Evolutionary conservation across 2,329 filamentous ascomycete genomes (phyloP).

Genomic region (Blastomyces silverae): DNA sequence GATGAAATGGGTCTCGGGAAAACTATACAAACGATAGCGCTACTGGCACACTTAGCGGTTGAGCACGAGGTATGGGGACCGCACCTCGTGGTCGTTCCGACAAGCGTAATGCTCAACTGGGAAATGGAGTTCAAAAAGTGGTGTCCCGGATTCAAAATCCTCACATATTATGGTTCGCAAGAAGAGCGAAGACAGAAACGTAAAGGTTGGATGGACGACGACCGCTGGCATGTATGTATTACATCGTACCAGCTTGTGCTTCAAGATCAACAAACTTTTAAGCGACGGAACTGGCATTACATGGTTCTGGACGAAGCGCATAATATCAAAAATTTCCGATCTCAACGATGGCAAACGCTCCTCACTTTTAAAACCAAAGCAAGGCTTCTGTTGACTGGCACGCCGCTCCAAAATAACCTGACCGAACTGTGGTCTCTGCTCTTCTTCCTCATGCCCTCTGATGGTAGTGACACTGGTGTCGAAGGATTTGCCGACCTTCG

Average conservation of each 20-base stretch:
- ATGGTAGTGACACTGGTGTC: slow-evolving; percentile 62
- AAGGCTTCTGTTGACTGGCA: slow-evolving; percentile 82
- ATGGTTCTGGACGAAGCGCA: slow-evolving; percentile 97
- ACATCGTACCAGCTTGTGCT: slow-evolving; percentile 96
- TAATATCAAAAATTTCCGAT: slow-evolving; percentile 99
- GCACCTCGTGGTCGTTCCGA: slow-evolving; percentile 91
- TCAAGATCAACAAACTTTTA: slow-evolving; percentile 89
- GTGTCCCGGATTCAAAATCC: slow-evolving; percentile 94
- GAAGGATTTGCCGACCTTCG: slow-evolving; percentile 90
- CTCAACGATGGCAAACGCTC: slow-evolving; percentile 91
- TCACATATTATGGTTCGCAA: slow-evolving; percentile 91
- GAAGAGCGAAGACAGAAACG: slow-evolving; percentile 89
- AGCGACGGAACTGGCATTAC: slow-evolving; percentile 90
- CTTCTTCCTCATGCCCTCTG: slow-evolving; percentile 92
- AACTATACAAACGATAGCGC: slow-evolving; percentile 93
- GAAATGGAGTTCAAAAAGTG: slow-evolving; percentile 99
- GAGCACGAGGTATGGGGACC: slow-evolving; percentile 90
- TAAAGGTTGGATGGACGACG: slow-evolving; percentile 85
- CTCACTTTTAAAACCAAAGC: slow-evolving; percentile 88
- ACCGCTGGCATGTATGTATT: slow-evolving; percentile 94
- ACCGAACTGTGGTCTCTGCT: slow-evolving; percentile 95
- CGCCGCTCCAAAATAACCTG: slow-evolving; percentile 91
- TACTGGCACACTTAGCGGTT: slow-evolving; percentile 86
- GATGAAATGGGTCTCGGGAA: slow-evolving; percentile 99
- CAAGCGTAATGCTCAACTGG: slow-evolving; percentile 98